Conservation (phyloP, 2,329 filamentous ascomycete genomes). For the Aspergillus sp. region DNA sequence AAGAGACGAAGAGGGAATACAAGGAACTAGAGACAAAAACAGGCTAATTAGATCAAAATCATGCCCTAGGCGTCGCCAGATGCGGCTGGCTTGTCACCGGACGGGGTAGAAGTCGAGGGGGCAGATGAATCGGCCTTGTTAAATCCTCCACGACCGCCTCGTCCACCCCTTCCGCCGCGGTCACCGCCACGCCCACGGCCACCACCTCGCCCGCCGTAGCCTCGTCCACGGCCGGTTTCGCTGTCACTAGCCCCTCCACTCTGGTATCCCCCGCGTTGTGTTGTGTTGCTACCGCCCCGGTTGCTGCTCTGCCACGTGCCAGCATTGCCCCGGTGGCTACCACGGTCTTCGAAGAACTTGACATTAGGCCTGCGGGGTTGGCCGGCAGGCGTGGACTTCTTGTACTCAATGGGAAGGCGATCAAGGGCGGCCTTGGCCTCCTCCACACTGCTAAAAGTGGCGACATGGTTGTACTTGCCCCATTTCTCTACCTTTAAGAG, state of each 20-base stretch:
- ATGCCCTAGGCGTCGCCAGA: slow-evolving; percentile 37
- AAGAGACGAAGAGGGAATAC: slow-evolving; percentile 19
- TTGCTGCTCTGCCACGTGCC: slow-evolving; percentile 61
- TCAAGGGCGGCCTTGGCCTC: slow-evolving; percentile 81
- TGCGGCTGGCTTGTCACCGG: slow-evolving; percentile 41
- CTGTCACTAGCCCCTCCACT: slow-evolving; percentile 81
- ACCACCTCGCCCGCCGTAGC: slow-evolving; percentile 53
- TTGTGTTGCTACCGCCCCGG: slow-evolving; percentile 65
- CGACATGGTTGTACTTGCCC: slow-evolving; percentile 76
- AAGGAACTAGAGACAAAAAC: slow-evolving; percentile 17
- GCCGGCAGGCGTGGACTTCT: slow-evolving; percentile 68
- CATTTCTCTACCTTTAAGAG: slow-evolving; percentile 72
- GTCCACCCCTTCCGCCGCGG: slow-evolving; percentile 55
- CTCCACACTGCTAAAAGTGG: slow-evolving; percentile 78
- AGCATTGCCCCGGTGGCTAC: slow-evolving; percentile 56
- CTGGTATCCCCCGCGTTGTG: slow-evolving; percentile 79
- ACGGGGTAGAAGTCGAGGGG: slow-evolving; percentile 31
- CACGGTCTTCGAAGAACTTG: slow-evolving; percentile 78
- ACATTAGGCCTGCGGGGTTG: slow-evolving; percentile 80
- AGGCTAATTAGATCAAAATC: slow-evolving; percentile 20
- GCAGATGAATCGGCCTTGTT: slow-evolving; percentile 54
- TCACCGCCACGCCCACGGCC: slow-evolving; percentile 59
- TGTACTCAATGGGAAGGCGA: slow-evolving; percentile 74
- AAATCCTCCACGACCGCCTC: slow-evolving; percentile 63
- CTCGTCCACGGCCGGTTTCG: slow-evolving; percentile 63